Evolutionary conservation across 2,329 filamentous ascomycete species (phyloP).

Genomic region (Cytospora schulzeri): DNA sequence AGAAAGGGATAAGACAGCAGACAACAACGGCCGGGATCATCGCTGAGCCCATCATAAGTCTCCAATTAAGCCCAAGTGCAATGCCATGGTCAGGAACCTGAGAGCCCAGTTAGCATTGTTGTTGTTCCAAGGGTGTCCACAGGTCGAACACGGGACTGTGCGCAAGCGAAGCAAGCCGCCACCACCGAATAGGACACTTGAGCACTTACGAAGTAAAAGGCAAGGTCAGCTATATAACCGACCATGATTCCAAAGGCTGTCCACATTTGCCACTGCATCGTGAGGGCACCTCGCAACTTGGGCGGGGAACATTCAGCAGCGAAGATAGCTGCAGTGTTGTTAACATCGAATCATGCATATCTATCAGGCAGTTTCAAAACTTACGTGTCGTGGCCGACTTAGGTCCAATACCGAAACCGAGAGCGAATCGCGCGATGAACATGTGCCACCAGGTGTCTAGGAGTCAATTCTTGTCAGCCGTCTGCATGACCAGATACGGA

Average conservation of each 20-base stretch:
- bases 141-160: not conserved
- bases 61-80: slow-evolving; percentile 61
- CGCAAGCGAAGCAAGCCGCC: no score
- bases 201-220: slow-evolving; percentile 55
- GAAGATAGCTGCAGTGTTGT: slow-evolving; percentile 57
- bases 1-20: slow-evolving; percentile 53
- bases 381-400: slow-evolving; percentile 66
- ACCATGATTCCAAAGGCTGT: slow-evolving; percentile 56
- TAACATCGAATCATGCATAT: slow-evolving; percentile 4
- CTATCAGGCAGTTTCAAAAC: not conserved
- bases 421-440: slow-evolving; percentile 69
- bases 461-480: slow-evolving; percentile 30
- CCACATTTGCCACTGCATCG: slow-evolving; percentile 60
- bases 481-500: not conserved
- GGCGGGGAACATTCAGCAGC: slow-evolving; percentile 69
- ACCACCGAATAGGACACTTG: not conserved
- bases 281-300: slow-evolving; percentile 65
- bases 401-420: slow-evolving; percentile 71
- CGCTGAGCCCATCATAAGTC: slow-evolving; percentile 69
- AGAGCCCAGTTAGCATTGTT: not conserved
- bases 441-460: slow-evolving; percentile 62
- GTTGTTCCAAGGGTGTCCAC: not conserved
- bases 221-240: slow-evolving; percentile 62
- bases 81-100: slow-evolving; percentile 52
- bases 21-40: slow-evolving; percentile 63